Percentiles rank a stretch among this genome's conserved stretches.
phyloP scores from a whole-genome alignment of 2,329 filamentous ascomycete species.

The Xylaria sp. region DNA sequence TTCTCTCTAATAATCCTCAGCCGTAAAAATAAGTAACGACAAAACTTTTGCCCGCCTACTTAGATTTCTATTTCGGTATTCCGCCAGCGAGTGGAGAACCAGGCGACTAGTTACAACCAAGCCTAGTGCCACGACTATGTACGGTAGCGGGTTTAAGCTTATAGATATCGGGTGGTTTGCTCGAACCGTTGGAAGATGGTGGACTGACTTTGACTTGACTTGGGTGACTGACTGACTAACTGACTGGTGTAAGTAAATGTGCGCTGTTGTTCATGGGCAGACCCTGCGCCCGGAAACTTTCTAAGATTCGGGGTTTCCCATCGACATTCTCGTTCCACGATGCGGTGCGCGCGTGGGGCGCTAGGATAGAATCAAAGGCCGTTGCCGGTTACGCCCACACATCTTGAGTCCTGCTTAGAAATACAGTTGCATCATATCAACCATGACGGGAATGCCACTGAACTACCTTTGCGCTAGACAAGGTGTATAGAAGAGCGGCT shows the following conservation, averaged over 20 bases:
- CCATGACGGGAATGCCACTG: conserved; percentile 1
- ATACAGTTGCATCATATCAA: conserved; percentile 41
- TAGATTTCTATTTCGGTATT: conserved; percentile 13
- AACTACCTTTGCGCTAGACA: conserved; percentile 26
- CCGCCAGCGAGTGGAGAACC: conserved; percentile 18
- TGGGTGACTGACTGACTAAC: not conserved
- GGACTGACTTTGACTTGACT: not conserved
- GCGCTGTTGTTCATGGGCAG: not conserved
- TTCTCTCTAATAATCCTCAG: conserved; percentile 17
- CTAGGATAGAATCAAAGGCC: conserved; percentile 30
- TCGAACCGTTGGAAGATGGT: not conserved
- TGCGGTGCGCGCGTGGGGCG: conserved; percentile 27
- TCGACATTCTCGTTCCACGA: conserved; percentile 29
- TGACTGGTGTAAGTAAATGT: not conserved
- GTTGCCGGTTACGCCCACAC: conserved; percentile 40
- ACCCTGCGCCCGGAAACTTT: not conserved
- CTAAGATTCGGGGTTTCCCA: conserved; percentile 15
- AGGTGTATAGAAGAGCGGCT: conserved; percentile 32
- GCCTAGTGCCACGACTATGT: not conserved
- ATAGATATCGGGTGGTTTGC: conserved; percentile 4
- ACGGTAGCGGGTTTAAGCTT: conserved; percentile 8
- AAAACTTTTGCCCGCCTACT: conserved; percentile 3
- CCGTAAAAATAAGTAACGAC: conserved; percentile 26
- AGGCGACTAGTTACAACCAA: not conserved
- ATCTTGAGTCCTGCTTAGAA: conserved; percentile 45